These are phyloP conservation scores for Viridothelium virens DNA, from an alignment of 495 filamentous ascomycete genomes.

Conservation along the genomic window DNA sequence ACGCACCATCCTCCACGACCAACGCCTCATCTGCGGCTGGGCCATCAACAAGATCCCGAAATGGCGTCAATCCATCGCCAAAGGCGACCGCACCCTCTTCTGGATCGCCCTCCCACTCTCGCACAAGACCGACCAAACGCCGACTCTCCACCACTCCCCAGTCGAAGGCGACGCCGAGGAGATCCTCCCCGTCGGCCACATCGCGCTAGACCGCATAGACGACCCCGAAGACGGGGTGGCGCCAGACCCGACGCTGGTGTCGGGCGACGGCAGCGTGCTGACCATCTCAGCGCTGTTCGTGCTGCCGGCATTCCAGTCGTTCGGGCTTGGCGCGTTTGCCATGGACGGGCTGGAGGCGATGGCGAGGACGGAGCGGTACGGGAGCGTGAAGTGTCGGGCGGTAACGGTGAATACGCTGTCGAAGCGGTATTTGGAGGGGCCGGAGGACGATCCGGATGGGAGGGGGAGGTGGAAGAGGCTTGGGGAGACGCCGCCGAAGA, in stretches of 20 bases:
- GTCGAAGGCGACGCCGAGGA: background rate
- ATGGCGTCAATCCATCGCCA: constrained; percentile 12
- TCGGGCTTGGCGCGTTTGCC: constrained; percentile 3
- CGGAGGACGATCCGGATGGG: constrained; percentile 6
- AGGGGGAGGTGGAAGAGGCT: background rate
- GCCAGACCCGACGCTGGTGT: background rate
- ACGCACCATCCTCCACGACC: constrained; percentile 1
- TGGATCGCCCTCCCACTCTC: constrained; percentile 10
- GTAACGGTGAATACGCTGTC: constrained; percentile 7
- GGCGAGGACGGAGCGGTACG: constrained; percentile 14
- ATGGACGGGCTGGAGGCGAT: constrained; percentile 13
- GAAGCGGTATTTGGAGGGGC: constrained; percentile 9
- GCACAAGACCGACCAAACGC: background rate
- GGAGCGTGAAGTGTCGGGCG: constrained; percentile 10
- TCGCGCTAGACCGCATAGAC: constrained; percentile 9
- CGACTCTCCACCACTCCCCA: background rate
- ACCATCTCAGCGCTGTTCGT: constrained; percentile 16
- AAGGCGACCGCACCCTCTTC: constrained; percentile 7
- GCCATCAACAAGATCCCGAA: constrained; percentile 1
- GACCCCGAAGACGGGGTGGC: background rate
- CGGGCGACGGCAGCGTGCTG: constrained; percentile 5
- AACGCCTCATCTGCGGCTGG: constrained; percentile 14
- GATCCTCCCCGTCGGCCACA: constrained; percentile 5
- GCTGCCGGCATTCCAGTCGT: background rate
- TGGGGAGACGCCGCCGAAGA: background rate